Conservation (phyloP, 371 early-diverging fungal genomes). For the Entomophthora muscae region DNA sequence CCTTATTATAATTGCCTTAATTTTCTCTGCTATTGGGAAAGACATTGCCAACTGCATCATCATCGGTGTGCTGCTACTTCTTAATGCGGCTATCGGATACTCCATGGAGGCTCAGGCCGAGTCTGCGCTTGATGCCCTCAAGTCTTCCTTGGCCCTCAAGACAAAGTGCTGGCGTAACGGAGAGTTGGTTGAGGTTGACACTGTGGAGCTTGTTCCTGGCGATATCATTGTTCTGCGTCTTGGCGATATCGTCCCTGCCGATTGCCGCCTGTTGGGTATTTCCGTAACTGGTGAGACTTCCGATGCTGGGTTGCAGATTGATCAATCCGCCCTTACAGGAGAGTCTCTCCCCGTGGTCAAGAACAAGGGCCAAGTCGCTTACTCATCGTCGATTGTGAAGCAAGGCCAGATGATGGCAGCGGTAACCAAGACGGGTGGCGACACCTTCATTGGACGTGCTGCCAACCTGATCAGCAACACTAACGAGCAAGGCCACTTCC, state of each 20-base stretch:
- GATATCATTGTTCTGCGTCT: constrained; percentile 76
- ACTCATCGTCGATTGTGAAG: constrained; percentile 69
- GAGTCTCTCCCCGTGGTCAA: constrained; percentile 78
- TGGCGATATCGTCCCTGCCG: constrained; percentile 92
- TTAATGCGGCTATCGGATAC: constrained; percentile 83
- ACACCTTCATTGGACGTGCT: constrained; percentile 80
- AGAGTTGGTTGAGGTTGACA: constrained; percentile 57
- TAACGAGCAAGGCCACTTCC: constrained; percentile 68
- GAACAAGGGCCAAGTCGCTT: constrained; percentile 57
- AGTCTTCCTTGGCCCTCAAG: constrained; percentile 49
- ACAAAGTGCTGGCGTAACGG: constrained; percentile 62
- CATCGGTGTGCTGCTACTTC: constrained; percentile 55
- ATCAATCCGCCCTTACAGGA: constrained; percentile 90
- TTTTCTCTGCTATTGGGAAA: constrained; percentile 47
- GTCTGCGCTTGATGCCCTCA: constrained; percentile 74
- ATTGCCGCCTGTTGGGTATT: constrained; percentile 70
- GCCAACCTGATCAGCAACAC: constrained; percentile 74
- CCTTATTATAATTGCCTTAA: constrained; percentile 63
- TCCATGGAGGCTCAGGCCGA: constrained; percentile 81
- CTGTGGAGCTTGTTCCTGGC: constrained; percentile 62
- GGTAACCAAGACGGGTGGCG: constrained; percentile 64
- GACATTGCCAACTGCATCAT: constrained; percentile 63
- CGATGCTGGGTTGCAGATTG: constrained; percentile 66
- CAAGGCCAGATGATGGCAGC: constrained; percentile 72
- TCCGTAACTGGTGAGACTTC: constrained; percentile 58